phyloP scores from a whole-genome alignment of 805 yeast genomes.

The Candida broadrunensis region DNA sequence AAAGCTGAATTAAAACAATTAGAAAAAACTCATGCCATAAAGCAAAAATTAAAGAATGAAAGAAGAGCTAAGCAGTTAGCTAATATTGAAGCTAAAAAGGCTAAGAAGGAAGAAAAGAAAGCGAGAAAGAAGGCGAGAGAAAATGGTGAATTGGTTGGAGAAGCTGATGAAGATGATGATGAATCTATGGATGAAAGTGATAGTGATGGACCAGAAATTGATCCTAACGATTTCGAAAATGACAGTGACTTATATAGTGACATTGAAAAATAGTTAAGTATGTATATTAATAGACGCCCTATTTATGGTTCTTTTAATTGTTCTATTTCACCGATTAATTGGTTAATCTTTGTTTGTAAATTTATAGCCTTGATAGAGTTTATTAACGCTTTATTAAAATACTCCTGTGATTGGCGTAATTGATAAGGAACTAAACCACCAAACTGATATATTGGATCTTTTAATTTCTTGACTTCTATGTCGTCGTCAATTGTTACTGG shows the following conservation, averaged over 20 bases:
- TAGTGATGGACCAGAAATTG: constrained; percentile 33
- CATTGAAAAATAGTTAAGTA: constrained; percentile 14
- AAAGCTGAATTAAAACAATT: constrained; percentile 55
- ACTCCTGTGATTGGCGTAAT: constrained; percentile 34
- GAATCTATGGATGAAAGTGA: constrained; percentile 18
- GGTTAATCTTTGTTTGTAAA: constrained; percentile 16
- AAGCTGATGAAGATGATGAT: constrained; percentile 16
- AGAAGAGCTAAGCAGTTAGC: constrained; percentile 78
- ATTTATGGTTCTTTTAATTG: constrained; percentile 1
- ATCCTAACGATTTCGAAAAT: constrained; percentile 46
- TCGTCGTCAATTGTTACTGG: neutral
- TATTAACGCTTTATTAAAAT: constrained; percentile 31
- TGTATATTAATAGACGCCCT: neutral
- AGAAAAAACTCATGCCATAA: constrained; percentile 65
- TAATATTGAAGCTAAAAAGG: constrained; percentile 72
- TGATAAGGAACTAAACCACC: constrained; percentile 46
- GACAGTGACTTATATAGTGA: constrained; percentile 49
- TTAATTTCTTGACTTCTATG: neutral
- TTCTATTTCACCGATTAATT: constrained; percentile 15
- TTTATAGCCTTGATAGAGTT: constrained; percentile 18
- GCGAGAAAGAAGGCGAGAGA: constrained; percentile 61
- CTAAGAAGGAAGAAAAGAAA: constrained; percentile 68
- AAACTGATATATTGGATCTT: constrained; percentile 44
- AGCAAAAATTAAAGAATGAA: constrained; percentile 59
- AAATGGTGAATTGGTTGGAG: constrained; percentile 23